Evolutionary conservation across 495 filamentous ascomycete species (phyloP), one percentile per base, ranked within the genome.

Genomic region (Pseudevernia furfuracea): DNA sequence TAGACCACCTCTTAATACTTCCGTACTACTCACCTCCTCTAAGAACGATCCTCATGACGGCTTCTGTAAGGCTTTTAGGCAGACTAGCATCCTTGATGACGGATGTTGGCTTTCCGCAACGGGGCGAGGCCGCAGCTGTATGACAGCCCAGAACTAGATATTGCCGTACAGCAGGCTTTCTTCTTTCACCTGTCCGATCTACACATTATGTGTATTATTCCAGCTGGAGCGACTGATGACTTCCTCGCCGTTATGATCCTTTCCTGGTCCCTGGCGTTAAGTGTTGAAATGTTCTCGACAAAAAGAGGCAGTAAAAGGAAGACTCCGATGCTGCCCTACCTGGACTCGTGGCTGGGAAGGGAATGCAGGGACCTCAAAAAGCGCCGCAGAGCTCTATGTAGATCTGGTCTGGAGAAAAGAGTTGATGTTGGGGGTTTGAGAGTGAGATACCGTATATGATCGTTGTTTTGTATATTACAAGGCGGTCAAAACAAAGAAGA

Each of bases 1-100:
- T 32, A 43, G 17, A 37, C 3, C 1, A 7, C 7, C 0, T 0
- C n/a, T 41, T 28, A 14, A 7, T 28, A n/a, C 3, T 46, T 39
- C 11, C 12, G 17, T 34, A 17, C 7, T 21, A 57, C 34, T 59
- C 36, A 64, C 67, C 67, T 64, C 67, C 67, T 58, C 25, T 66
- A 17, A 69, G 44, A 19, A 61, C 32, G 39, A 64, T 58, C 36
- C 52, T 43, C 56, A 59, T 59, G 19, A 64, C 17, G 30, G 30
- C 52, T 34, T 55, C 10, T 55, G 52, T 34, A 32, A 34, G 30
- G 17, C 8, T 15, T 55, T 34, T 34, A 7, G 19, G 52, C 52
- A 55, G 25, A 30, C 52, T 34, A 55, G 52, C 52, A 55, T 55
- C 52, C 14, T 55, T 21, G 30, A 55, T 53, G 49, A 53, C 49